Evolutionary conservation across 2,329 filamentous ascomycete genomes (phyloP), one percentile per base, ranked within the genome.

Genomic region (Fusarium concolor): DNA sequence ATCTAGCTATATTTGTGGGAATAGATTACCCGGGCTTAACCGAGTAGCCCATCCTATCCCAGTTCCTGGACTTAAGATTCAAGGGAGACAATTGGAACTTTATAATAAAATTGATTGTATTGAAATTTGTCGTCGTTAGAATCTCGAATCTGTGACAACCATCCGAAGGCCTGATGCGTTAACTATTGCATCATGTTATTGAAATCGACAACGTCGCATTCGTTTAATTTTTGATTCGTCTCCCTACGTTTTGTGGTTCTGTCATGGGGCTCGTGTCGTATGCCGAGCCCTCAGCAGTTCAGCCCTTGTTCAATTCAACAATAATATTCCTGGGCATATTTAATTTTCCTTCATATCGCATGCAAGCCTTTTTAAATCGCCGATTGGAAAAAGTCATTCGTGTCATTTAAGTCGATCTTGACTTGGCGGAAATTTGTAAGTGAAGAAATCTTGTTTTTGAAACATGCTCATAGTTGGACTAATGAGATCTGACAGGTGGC

Each of bases 211-310:
- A 56, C 9, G 20, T 33, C 5, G 26, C n/a, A 42, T 10, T 18
- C 1, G 2, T 0, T 37, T 1, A 12, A 8, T 15, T 20, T 9
- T 10, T 33, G 26, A 42, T 53, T 53, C 11, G 26, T n/a, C 28
- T 14, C 6, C 15, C 10, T 14, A n/a, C 2, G 14, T 22, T 56
- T 53, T 53, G 46, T 35, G 37, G 54, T 35, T 6, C 46, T 1
- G 1, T 28, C 39, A 60, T 55, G 59, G 59, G 41, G 15, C 35
- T 20, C 15, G 29, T 46, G 46, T 55, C 47, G 59, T 62, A 62
- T 55, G 56, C 59, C 47, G n/a, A 62, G 59, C 31, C 29, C 12
- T 31, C 3, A 44, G 26, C 26, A 26, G 26, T 26, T 7, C 26
- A 26, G 55, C 24, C 51, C 42, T 29, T 28, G n/a, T 10, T 26